Evolutionary conservation across 352 stramenopile species (phyloP), one percentile per base, ranked within the genome.

Genomic region (Globisporangium spiculum): DNA sequence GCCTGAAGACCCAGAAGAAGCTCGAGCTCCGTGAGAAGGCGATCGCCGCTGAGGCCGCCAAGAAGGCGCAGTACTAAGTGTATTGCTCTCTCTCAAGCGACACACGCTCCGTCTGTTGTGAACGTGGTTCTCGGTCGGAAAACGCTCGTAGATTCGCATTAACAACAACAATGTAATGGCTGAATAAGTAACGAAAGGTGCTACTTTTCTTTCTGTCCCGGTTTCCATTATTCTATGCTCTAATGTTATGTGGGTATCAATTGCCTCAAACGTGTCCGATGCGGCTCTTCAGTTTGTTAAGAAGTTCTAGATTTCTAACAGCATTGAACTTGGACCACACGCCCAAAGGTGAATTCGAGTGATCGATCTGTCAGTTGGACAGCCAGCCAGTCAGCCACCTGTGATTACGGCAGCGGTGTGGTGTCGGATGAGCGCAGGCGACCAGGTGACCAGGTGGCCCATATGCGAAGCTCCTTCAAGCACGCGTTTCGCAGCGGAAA

Each of bases 1-100:
- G 98, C 80, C 89, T 99, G 68, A 99, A 99, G 97, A 99, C 98
- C 65, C 97, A 99, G 86, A 97, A 97, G 81, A 99, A 99, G 90
- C 88, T 99, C 60, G 96, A 99, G 72, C 97, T 99, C 83, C 94
- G 98, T 68, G 96, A 97, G 72, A 99, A 98, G 89, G 97, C 93
- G 67, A 76, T 99, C 72, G 97, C 96, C 41, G 90, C 88, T n/a
- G 98, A 99, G 82, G 90, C 97, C 76, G 97, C 97, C 72, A 99
- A 99, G 94, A 99, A 99, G 88, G 86, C 94, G 66, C 89, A 98
- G 84, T 98, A 97, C 86, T 98, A 97, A 86, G 70, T 56, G 54
- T 26, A 34, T 27, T 22, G 7, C 34, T 38, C n/a, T 54, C 60
- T 52, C 54, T 20, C 38, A 38, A 41, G 56, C 66, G 61, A 12